phyloP scores from a whole-genome alignment of 192 early-diverging fungal genomes.

The Backusella sp. region DNA sequence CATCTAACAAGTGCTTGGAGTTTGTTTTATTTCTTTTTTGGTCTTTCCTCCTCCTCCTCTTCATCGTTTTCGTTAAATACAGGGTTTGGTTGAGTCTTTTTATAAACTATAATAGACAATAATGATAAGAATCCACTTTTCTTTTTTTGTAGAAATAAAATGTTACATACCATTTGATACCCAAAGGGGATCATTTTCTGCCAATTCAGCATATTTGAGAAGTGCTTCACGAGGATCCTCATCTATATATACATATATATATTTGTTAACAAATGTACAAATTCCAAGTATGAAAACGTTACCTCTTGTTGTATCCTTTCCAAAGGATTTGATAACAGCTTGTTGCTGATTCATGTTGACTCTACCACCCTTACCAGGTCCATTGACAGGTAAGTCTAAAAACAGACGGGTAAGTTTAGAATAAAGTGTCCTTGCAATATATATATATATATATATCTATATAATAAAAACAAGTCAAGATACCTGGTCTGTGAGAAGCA shows the following conservation, averaged over 20 bases:
- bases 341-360: conserved; percentile 84
- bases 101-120: conserved; percentile 16
- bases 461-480: background rate
- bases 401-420: background rate
- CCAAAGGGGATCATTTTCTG: conserved; percentile 84
- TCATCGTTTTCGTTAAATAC: conserved; percentile 12
- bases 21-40: conserved; percentile 11
- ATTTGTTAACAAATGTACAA: background rate
- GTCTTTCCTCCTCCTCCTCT: conserved; percentile 4
- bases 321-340: conserved; percentile 79
- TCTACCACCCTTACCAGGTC: conserved; percentile 83
- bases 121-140: background rate
- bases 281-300: background rate
- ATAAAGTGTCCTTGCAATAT: background rate
- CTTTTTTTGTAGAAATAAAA: background rate
- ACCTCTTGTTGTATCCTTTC: conserved; percentile 66
- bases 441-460: too few relatives aligned
- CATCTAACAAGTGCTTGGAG: background rate
- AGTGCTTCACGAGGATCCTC: conserved; percentile 94
- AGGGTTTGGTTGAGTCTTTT: conserved; percentile 17
- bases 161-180: conserved; percentile 49
- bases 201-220: conserved; percentile 78
- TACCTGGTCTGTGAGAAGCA: conserved; percentile 72
- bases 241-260: conserved; percentile 39
- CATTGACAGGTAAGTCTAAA: conserved; percentile 66